These are phyloP conservation scores for Oidiodendron maius DNA, from an alignment of 495 filamentous ascomycete genomes.

Conservation along the genomic window DNA sequence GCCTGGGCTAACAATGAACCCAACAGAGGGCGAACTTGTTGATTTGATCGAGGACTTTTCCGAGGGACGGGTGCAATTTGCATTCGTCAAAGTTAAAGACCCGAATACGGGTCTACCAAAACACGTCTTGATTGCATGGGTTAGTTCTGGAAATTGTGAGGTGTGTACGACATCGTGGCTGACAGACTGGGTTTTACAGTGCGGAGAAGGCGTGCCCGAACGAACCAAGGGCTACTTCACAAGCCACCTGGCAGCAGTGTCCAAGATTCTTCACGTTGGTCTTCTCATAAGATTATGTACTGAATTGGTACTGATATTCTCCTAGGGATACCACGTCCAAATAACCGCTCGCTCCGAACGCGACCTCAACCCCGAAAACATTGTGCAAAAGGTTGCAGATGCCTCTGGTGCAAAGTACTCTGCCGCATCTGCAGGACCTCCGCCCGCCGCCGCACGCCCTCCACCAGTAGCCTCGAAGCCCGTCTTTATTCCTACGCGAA, in stretches of 20 bases:
- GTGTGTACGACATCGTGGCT: too few species aligned
- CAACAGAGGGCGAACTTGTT: conserved; percentile 80
- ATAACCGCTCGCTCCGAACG: conserved; percentile 87
- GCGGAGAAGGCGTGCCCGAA: conserved; percentile 96
- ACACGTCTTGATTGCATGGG: conserved; percentile 88
- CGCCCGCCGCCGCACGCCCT: conserved; percentile 31
- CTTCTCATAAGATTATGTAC: not conserved
- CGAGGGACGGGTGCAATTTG: conserved; percentile 94
- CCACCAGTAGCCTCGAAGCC: conserved; percentile 79
- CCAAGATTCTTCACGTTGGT: conserved; percentile 72
- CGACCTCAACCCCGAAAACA: conserved; percentile 79
- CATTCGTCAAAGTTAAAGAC: conserved; percentile 93
- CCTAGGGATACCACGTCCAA: conserved; percentile 90
- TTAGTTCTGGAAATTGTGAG: conserved; percentile 22
- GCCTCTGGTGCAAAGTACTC: conserved; percentile 94
- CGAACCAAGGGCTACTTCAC: conserved; percentile 97
- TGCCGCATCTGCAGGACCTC: conserved; percentile 32
- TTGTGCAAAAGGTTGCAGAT: conserved; percentile 92
- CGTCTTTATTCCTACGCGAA: conserved; percentile 76
- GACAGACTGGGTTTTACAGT: too few species aligned
- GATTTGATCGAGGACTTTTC: conserved; percentile 97
- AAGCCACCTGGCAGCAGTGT: conserved; percentile 81
- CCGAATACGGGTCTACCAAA: conserved; percentile 89
- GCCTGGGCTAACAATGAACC: conserved; percentile 13
- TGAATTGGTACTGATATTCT: conserved; percentile 3